Evolutionary conservation across 1,139 yeast genomes (phyloP).

Genomic region (Protomyces macrosporus): DNA sequence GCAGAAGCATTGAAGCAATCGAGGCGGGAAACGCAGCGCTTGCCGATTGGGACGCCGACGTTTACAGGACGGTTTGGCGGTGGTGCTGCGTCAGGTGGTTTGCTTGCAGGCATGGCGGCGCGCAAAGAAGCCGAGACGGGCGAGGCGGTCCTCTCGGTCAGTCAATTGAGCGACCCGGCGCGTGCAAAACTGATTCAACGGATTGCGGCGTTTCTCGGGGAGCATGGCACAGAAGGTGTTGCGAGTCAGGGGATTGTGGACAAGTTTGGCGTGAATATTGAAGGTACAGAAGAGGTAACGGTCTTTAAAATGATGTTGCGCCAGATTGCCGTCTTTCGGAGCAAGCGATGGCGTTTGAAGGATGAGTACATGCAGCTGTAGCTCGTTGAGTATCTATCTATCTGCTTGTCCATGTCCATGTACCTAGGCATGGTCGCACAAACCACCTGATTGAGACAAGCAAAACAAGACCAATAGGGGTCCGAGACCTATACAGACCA

Average conservation of each 20-base stretch:
- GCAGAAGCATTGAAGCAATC: constrained; percentile 67
- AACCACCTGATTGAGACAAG: too few species aligned
- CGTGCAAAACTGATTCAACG: constrained; percentile 38
- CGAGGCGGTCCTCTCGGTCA: neutral
- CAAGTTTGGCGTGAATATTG: constrained; percentile 47
- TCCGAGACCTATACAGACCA: too few species aligned
- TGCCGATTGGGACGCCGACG: constrained; percentile 78
- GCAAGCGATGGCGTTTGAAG: constrained; percentile 51
- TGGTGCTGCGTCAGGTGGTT: constrained; percentile 25
- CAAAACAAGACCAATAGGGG: too few species aligned
- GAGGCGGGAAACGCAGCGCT: constrained; percentile 56
- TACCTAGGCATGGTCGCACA: too few species aligned
- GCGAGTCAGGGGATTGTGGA: constrained; percentile 54
- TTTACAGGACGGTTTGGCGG: constrained; percentile 91
- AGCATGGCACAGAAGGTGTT: constrained; percentile 47
- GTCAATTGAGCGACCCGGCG: constrained; percentile 15
- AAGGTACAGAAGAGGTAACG: constrained; percentile 55
- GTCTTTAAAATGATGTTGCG: constrained; percentile 63
- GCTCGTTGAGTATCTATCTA: neutral
- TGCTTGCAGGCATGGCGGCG: constrained; percentile 26
- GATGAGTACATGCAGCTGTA: constrained; percentile 45
- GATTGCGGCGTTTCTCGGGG: constrained; percentile 41
- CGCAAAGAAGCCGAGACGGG: constrained; percentile 21
- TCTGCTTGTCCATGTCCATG: neutral
- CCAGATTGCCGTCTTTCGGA: constrained; percentile 55